Evolutionary conservation across 2,329 filamentous ascomycete species (phyloP).

Genomic region (Alternaria tenuissima): DNA sequence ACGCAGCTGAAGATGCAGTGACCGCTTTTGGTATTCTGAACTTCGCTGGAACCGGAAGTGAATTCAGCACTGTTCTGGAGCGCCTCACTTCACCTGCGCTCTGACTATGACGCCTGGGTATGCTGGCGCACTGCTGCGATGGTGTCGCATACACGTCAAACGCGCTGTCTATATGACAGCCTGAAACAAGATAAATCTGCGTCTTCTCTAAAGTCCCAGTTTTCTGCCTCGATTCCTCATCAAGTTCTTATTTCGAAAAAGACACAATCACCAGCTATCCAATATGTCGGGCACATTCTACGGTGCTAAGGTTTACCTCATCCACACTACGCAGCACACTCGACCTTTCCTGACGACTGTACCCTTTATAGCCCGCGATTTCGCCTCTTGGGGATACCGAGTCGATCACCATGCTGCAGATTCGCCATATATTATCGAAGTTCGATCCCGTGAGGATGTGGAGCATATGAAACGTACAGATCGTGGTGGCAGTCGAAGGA

Average conservation of each 20-base stretch:
- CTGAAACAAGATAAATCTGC: neutral
- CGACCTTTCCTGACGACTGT: constrained; percentile 24
- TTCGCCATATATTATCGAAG: constrained; percentile 24
- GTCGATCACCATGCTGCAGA: constrained; percentile 19
- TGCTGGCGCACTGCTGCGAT: constrained; percentile 1
- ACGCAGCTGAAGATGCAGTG: neutral
- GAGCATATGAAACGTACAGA: constrained; percentile 9
- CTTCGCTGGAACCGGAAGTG: neutral
- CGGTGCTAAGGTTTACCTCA: constrained; percentile 18
- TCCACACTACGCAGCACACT: constrained; percentile 11
- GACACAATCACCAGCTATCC: neutral
- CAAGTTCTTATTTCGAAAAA: neutral
- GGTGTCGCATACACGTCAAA: neutral
- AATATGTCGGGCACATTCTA: constrained; percentile 4
- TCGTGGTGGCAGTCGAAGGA: constrained; percentile 13
- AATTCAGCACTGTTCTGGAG: constrained; percentile 1
- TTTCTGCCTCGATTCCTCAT: neutral
- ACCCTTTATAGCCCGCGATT: constrained; percentile 28
- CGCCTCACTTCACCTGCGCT: neutral
- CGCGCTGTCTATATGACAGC: neutral
- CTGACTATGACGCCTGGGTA: neutral
- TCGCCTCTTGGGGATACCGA: constrained; percentile 23
- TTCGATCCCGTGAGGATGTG: constrained; percentile 17
- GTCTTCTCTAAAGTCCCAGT: neutral
- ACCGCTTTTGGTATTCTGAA: neutral